Conservation (phyloP, 106 monocot genomes). For the Dendrobium officinale region DNA sequence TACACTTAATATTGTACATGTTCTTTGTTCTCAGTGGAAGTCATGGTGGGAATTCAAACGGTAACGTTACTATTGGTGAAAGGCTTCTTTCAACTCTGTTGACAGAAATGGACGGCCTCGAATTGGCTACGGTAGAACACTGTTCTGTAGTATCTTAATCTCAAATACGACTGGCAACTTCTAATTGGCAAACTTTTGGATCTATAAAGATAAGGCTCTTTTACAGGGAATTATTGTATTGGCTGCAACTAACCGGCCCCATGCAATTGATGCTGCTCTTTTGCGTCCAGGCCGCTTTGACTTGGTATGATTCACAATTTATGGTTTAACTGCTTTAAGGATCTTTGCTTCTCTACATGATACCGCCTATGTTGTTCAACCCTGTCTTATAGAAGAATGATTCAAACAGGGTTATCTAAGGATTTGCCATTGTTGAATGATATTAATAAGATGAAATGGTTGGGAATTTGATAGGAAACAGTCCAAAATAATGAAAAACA, state of each 20-base stretch:
- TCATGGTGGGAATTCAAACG: constrained; percentile 50
- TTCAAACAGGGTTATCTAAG: not conserved
- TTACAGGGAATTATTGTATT: constrained; percentile 90
- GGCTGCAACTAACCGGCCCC: constrained; percentile 90
- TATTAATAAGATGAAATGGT: not conserved
- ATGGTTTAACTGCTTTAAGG: not conserved
- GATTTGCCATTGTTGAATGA: not conserved
- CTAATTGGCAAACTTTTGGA: not conserved
- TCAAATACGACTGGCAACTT: not conserved
- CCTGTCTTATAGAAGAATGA: not conserved
- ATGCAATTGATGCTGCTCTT: constrained; percentile 90
- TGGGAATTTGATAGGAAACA: too few relatives aligned
- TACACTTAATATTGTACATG: not conserved
- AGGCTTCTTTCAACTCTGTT: constrained; percentile 85
- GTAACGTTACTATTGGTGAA: constrained; percentile 72
- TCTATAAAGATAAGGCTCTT: not conserved
- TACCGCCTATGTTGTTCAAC: not conserved
- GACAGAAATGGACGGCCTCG: constrained; percentile 97
- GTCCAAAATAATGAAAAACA: too few relatives aligned
- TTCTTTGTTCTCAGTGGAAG: constrained; percentile 28
- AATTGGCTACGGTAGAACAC: constrained; percentile 51
- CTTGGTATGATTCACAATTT: constrained; percentile 38
- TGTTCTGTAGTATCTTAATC: not conserved
- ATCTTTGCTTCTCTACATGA: not conserved
- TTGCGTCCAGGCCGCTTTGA: constrained; percentile 96